Evolutionary conservation across 2,329 filamentous ascomycete species (phyloP).

Genomic region (Laburnicola sp.): DNA sequence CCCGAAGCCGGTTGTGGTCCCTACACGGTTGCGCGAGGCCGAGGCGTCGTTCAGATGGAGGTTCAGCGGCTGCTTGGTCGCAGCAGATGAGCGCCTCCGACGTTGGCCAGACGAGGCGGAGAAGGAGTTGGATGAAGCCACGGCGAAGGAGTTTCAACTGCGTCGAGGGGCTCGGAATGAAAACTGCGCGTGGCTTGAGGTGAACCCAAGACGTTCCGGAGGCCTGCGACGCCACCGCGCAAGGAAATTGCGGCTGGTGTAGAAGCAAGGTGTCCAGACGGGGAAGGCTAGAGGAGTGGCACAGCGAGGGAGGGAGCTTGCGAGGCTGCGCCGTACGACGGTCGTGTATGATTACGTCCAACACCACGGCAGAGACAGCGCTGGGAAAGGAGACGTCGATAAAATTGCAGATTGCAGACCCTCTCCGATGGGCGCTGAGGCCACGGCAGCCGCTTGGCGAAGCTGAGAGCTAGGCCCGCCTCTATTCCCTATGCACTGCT

Average conservation of each 20-base stretch:
- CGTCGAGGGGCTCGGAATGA: constrained; percentile 30
- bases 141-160: constrained; percentile 35
- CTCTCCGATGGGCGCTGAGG: constrained; percentile 4
- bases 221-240: constrained; percentile 17
- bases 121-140: constrained; percentile 45
- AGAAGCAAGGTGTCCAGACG: constrained; percentile 11
- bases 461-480: neutral
- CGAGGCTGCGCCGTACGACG: constrained; percentile 7
- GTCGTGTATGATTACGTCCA: constrained; percentile 1
- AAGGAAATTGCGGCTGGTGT: constrained; percentile 8
- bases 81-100: constrained; percentile 46
- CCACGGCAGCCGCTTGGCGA: constrained; percentile 3
- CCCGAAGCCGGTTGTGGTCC: constrained; percentile 39
- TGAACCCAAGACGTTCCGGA: constrained; percentile 11
- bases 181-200: constrained; percentile 29
- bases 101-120: constrained; percentile 45
- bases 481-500: neutral
- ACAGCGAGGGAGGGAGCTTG: neutral
- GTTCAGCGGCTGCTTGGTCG: constrained; percentile 36
- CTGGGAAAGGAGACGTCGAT: constrained; percentile 4
- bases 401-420: constrained; percentile 1
- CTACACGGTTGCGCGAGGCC: constrained; percentile 31
- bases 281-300: constrained; percentile 5
- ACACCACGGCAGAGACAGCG: neutral
- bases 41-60: constrained; percentile 35